These are phyloP conservation scores for Cyphellophora europaea DNA, from an alignment of 2,329 filamentous ascomycete species.

Conservation along the genomic window DNA sequence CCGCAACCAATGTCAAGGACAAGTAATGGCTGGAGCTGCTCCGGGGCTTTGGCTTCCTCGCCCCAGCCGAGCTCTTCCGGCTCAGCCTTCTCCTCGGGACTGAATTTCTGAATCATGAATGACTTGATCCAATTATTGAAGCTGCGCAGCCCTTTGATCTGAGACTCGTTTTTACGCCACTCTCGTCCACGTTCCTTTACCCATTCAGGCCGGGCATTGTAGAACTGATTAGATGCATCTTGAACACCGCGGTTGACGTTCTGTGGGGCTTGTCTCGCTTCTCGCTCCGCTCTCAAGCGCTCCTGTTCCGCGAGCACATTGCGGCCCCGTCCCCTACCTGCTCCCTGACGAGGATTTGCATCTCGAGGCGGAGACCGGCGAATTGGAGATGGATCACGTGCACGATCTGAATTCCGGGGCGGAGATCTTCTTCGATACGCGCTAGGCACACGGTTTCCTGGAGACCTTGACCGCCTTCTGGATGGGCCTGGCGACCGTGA, in stretches of 20 bases:
- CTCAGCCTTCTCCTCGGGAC: slow-evolving; percentile 56
- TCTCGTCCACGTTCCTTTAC: slow-evolving; percentile 85
- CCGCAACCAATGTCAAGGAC: slow-evolving; percentile 94
- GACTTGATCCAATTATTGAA: slow-evolving; percentile 99
- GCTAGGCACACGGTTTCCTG: slow-evolving; percentile 3
- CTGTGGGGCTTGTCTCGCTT: slow-evolving; percentile 22
- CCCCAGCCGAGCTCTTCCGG: slow-evolving; percentile 40
- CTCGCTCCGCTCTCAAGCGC: slow-evolving; percentile 26
- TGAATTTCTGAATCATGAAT: slow-evolving; percentile 93
- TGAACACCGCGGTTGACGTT: slow-evolving; percentile 52
- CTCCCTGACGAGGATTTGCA: slow-evolving; percentile 34
- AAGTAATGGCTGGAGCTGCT: slow-evolving; percentile 47
- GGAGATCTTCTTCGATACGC: slow-evolving; percentile 19
- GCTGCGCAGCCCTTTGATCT: slow-evolving; percentile 85
- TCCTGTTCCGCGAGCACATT: slow-evolving; percentile 33
- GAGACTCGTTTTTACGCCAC: slow-evolving; percentile 88
- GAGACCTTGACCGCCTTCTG: slow-evolving; percentile 23
- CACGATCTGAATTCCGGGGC: slow-evolving; percentile 28
- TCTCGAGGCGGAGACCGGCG: slow-evolving; percentile 32
- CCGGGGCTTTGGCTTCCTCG: slow-evolving; percentile 24
- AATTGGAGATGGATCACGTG: slow-evolving; percentile 26
- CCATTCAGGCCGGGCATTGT: slow-evolving; percentile 89
- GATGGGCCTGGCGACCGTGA: slow-evolving; percentile 13
- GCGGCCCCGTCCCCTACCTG: slow-evolving; percentile 34
- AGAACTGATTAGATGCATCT: slow-evolving; percentile 85